A percentile compares a stretch with the other conserved stretches of the same genome.
These are phyloP conservation scores for Botrytis medusae DNA, from an alignment of 2,329 filamentous ascomycete species.

Conservation along the genomic window DNA sequence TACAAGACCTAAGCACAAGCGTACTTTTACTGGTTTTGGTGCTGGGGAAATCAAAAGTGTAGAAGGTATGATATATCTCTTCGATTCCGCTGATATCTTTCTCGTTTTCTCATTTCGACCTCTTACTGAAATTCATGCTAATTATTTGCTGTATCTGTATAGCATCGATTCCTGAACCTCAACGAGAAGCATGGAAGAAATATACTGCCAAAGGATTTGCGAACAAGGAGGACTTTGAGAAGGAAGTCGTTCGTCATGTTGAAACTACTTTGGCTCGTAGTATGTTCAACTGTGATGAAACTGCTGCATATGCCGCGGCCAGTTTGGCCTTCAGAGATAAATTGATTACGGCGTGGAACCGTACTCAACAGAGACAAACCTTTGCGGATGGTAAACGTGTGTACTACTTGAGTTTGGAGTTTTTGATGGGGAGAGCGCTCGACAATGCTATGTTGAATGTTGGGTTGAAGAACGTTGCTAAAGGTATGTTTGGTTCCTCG, in stretches of 20 bases:
- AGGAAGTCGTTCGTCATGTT: constrained; percentile 87
- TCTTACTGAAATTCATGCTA: not conserved
- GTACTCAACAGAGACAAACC: constrained; percentile 94
- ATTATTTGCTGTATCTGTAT: constrained; percentile 8
- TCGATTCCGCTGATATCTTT: not conserved
- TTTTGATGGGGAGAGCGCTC: constrained; percentile 92
- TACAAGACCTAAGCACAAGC: constrained; percentile 89
- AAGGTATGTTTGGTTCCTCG: constrained; percentile 53
- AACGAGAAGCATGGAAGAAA: constrained; percentile 76
- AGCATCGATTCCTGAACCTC: constrained; percentile 82
- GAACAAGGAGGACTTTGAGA: constrained; percentile 80
- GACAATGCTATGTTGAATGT: constrained; percentile 99
- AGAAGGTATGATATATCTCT: constrained; percentile 61
- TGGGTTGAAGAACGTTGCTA: constrained; percentile 80
- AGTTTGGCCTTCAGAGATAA: constrained; percentile 91
- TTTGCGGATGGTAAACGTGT: constrained; percentile 87
- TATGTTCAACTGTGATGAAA: constrained; percentile 97
- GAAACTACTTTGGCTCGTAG: constrained; percentile 95
- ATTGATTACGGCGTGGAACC: constrained; percentile 94
- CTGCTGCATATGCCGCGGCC: constrained; percentile 86
- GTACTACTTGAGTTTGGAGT: constrained; percentile 97
- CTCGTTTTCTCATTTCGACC: not conserved
- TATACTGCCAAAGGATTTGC: constrained; percentile 67
- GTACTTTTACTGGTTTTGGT: constrained; percentile 93
- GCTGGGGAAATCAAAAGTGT: constrained; percentile 89